Conservation (phyloP, 1,284 basidiomycete species). For the Trichosporon sp. region DNA sequence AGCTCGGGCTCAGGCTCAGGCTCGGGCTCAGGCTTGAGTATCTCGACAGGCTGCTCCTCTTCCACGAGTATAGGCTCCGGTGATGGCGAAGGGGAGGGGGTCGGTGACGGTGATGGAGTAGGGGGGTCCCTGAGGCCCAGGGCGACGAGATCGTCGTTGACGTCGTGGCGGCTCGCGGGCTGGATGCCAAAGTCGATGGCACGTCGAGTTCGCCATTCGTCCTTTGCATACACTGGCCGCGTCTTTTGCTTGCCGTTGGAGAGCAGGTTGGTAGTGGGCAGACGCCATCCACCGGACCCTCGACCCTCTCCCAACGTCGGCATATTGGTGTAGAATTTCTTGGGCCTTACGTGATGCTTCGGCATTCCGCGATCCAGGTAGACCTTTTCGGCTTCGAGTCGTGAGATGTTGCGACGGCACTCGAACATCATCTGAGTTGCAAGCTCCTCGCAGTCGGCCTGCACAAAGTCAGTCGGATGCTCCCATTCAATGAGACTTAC, state of each 20-base stretch:
- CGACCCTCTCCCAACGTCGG: constrained; percentile 26
- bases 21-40: constrained; percentile 1
- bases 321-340: constrained; percentile 22
- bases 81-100: background rate
- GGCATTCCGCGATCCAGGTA: constrained; percentile 21
- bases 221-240: constrained; percentile 15
- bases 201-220: constrained; percentile 16
- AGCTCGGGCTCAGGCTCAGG: background rate
- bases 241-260: constrained; percentile 21
- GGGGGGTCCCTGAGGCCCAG: constrained; percentile 18
- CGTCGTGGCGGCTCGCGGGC: constrained; percentile 9
- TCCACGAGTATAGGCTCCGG: constrained; percentile 5
- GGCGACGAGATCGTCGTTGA: constrained; percentile 20
- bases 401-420: constrained; percentile 21
- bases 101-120: background rate
- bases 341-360: constrained; percentile 1
- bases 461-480: constrained; percentile 4
- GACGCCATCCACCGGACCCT: constrained; percentile 31
- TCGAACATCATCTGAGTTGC: constrained; percentile 20
- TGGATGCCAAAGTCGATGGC: constrained; percentile 13
- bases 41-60: constrained; percentile 3
- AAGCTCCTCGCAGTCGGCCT: constrained; percentile 25
- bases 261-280: constrained; percentile 18
- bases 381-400: constrained; percentile 23
- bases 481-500: constrained; percentile 16